These are phyloP conservation scores for Bertia moriformis DNA, from an alignment of 2,329 filamentous ascomycete species.

Conservation along the genomic window DNA sequence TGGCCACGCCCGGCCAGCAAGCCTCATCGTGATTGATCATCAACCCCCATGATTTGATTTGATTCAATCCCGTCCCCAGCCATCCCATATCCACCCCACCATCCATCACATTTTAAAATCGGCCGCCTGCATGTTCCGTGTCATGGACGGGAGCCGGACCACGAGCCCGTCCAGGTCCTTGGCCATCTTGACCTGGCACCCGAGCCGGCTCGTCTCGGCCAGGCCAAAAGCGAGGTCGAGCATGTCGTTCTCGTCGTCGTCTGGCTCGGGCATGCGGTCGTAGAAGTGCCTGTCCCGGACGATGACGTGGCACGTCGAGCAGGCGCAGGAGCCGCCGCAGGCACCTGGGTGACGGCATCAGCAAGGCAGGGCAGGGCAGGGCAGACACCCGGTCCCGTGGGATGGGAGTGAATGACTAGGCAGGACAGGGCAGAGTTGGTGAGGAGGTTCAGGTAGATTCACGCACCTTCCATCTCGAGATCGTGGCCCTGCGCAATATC, in stretches of 20 bases:
- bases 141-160: slow-evolving; percentile 82
- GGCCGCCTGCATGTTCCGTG: slow-evolving; percentile 84
- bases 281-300: slow-evolving; percentile 60
- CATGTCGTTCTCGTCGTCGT: slow-evolving; percentile 80
- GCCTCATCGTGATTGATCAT: too few species aligned
- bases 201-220: slow-evolving; percentile 70
- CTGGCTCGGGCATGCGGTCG: slow-evolving; percentile 64
- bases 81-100: slow-evolving; percentile 2
- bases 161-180: slow-evolving; percentile 77
- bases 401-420: too few species aligned
- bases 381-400: too few species aligned
- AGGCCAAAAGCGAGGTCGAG: slow-evolving; percentile 79
- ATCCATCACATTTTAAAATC: slow-evolving; percentile 46
- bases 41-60: slow-evolving; percentile 1
- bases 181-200: slow-evolving; percentile 83
- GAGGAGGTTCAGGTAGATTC: background rate
- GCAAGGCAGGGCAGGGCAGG: slow-evolving; percentile 1
- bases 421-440: background rate
- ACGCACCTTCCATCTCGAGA: slow-evolving; percentile 80
- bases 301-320: slow-evolving; percentile 85
- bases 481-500: slow-evolving; percentile 92
- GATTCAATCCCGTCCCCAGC: slow-evolving; percentile 1
- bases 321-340: slow-evolving; percentile 85
- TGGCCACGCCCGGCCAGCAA: too few species aligned
- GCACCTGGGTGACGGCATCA: slow-evolving; percentile 35